Conservation (phyloP, 2,329 filamentous ascomycete genomes). For the Rutstroemia sp. region DNA sequence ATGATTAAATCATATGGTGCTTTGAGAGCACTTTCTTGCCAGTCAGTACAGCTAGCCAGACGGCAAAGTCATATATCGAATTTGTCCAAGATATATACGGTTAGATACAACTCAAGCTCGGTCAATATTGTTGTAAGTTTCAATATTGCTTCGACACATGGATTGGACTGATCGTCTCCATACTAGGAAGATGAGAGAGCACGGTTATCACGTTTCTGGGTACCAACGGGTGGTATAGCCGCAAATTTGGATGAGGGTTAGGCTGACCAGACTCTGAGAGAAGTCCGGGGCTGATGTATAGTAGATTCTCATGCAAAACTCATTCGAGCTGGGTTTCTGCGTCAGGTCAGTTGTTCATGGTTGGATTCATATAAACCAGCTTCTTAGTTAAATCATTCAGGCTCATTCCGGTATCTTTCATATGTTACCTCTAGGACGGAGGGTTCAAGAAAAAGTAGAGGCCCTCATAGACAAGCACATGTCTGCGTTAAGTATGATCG, state of each 20-base stretch:
- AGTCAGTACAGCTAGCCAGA: too few relatives aligned
- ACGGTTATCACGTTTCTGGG: slow-evolving; percentile 70
- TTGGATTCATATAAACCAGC: neutral
- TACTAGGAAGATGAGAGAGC: slow-evolving; percentile 42
- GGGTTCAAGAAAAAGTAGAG: slow-evolving; percentile 86
- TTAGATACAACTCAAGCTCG: too few relatives aligned
- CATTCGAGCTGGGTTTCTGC: slow-evolving; percentile 63
- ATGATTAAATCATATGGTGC: too few relatives aligned
- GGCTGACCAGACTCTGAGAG: neutral
- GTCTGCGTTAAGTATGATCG: slow-evolving; percentile 54
- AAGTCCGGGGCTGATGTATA: slow-evolving; percentile 1
- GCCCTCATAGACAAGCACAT: slow-evolving; percentile 83
- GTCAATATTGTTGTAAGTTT: too few relatives aligned
- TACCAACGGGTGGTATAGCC: slow-evolving; percentile 64
- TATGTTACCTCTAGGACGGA: slow-evolving; percentile 75
- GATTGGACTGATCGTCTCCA: too few relatives aligned
- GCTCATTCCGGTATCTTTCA: slow-evolving; percentile 90
- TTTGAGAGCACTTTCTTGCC: too few relatives aligned
- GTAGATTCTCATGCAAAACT: slow-evolving; percentile 61
- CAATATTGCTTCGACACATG: neutral
- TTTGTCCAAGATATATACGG: too few relatives aligned
- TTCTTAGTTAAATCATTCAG: slow-evolving; percentile 34
- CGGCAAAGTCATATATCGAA: too few relatives aligned
- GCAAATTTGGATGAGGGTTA: slow-evolving; percentile 46
- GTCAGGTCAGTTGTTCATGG: slow-evolving; percentile 47